Evolutionary conservation across 441 rosid genomes (phyloP).

Genomic region (Eruca vesicaria): DNA sequence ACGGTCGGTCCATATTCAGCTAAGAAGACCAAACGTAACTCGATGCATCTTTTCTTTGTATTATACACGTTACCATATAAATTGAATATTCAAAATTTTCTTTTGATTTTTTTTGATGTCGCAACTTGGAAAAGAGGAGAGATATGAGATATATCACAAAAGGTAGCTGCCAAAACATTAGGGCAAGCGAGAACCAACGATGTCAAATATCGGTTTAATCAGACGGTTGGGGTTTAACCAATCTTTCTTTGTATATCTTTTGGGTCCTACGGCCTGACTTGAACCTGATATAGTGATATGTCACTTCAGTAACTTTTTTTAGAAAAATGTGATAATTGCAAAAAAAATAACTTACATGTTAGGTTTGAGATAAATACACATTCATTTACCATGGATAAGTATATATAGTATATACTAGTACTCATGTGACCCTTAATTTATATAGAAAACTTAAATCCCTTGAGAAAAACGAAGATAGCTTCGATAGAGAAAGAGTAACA

Average conservation of each 20-base stretch:
- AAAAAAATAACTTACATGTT: background rate
- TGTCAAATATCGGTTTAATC: slow-evolving; percentile 3
- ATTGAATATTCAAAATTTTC: background rate
- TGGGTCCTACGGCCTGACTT: slow-evolving; percentile 19
- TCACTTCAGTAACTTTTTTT: slow-evolving; percentile 15
- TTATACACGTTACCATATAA: slow-evolving; percentile 21
- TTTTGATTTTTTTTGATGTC: background rate
- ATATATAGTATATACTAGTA: background rate
- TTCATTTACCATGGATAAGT: background rate
- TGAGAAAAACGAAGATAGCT: background rate
- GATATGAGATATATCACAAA: background rate
- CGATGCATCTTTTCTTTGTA: background rate
- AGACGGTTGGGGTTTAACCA: slow-evolving; percentile 29
- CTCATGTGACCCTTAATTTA: background rate
- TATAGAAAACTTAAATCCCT: background rate
- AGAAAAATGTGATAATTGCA: background rate
- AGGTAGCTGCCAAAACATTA: slow-evolving; percentile 21
- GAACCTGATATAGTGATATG: background rate
- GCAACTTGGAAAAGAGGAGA: background rate
- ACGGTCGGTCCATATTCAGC: slow-evolving; percentile 33
- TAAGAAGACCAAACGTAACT: slow-evolving; percentile 25
- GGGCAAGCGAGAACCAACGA: background rate
- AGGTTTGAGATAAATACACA: background rate
- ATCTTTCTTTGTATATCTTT: background rate
- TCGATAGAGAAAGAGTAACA: slow-evolving; percentile 19